These are phyloP conservation scores for Petunia axillaris DNA, from an alignment of 257 asterid genomes.

Conservation along the genomic window DNA sequence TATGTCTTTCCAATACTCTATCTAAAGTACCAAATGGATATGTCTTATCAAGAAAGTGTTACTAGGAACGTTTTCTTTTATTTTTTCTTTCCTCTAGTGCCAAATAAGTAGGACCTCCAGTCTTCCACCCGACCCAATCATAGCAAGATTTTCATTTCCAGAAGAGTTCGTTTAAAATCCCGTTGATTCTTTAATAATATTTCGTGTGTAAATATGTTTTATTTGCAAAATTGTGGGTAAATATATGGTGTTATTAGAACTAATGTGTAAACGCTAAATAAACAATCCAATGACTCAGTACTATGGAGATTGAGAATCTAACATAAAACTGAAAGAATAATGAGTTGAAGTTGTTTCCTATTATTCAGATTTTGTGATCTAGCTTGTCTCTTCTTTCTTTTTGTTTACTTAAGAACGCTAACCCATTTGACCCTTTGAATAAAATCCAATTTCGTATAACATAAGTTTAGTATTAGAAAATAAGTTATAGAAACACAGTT, in stretches of 20 bases:
- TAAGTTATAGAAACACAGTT: no score
- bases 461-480: no score
- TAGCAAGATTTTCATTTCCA: not conserved
- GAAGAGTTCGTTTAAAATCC: not conserved
- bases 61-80: conserved; percentile 27
- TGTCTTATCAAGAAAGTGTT: conserved; percentile 18
- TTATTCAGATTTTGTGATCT: no score
- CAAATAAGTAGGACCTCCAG: conserved; percentile 32
- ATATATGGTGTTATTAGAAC: no score
- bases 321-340: no score
- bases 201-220: conserved; percentile 21
- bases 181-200: conserved; percentile 19
- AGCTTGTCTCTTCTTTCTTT: no score
- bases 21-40: not conserved
- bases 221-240: not conserved
- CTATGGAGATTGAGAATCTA: no score
- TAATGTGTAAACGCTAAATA: no score
- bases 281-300: no score
- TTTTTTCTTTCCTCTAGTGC: conserved; percentile 17
- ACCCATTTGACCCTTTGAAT: not conserved
- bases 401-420: no score
- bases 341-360: no score
- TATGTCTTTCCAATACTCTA: conserved; percentile 6
- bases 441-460: not conserved
- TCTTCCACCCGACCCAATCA: not conserved